Base-by-base conservation (phyloP, 495 filamentous ascomycete genomes). In the Xanthoparmelia taractica region DNA sequence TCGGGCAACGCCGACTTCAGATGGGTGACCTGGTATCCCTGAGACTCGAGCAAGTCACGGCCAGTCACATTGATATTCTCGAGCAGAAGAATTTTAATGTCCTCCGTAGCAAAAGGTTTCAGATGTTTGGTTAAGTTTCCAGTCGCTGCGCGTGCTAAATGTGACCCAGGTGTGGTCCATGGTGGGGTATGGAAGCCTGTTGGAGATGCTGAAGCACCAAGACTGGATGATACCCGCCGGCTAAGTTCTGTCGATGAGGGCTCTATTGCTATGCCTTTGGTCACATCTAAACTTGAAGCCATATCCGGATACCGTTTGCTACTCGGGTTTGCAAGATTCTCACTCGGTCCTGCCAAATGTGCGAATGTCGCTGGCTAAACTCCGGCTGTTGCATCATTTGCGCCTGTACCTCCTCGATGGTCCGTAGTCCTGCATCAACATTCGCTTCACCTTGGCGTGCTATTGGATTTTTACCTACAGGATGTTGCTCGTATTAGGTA, bases 21-120 rank as follows among this genome's bases (percentile, higher is more conserved):
- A 60, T 85, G 85, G 73, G 97, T 95, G 37, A 99, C 94, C 72
- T 97, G 95, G 74, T 99, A 99, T 17, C 94, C 93, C 78, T 97
- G 92, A 59, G 77, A 77, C 47, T 76, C 83, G 38, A 99, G 79
- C 40, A 96, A 89, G 25, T 96, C 88, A 69, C 81, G 79, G 17
- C 93, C 94, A 27, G 90, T 92, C 75, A 90, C 80, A 73, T 97
- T 97, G 62, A 99, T 87, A 76, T 97, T 97, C 75, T 99, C 95
- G 31, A 99, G 78, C 11, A 99, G 81, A 62, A 99, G 78, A 45
- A 99, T 96, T 77, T 96, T 97, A 74, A 99, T 89, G 69, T 97
- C 93, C 71, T 90, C 83, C 8, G 91, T 94, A 65, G 90, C 87
- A 75, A 99, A 99, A 27, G 95, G 95, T 76, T 97, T 97, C 68